Evolutionary conservation across 768 basidiomycete genomes (phyloP), one percentile per base, ranked within the genome.

Genomic region (Mycena haematopus): DNA sequence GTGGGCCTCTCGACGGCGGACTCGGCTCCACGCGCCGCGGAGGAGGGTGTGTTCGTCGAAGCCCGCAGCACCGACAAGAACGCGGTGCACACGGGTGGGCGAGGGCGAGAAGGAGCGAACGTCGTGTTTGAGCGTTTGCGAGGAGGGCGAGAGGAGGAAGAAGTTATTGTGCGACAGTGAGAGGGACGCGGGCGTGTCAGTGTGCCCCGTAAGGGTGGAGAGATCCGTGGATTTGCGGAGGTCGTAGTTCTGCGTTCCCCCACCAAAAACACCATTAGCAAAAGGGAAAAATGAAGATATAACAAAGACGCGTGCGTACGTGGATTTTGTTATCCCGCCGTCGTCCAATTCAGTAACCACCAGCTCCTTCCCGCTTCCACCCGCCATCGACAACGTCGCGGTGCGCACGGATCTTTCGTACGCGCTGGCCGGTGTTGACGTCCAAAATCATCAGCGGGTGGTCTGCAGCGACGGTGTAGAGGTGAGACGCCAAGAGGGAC

Each of bases 281-380:
- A n/a, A n/a, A n/a, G n/a, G n/a, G n/a, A n/a, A n/a, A n/a, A n/a
- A 61, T 27, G 56, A 60, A 53, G 36, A 52, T n/a, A n/a, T n/a
- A n/a, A n/a, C n/a, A n/a, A n/a, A n/a, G 38, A 54, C 14, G 82
- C 91, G 67, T 70, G 82, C 91, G 67, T 70, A 96, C 95, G 73
- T 98, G 95, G 64, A 99, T 90, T 74, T 95, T 93, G 68, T 99
- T 99, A 76, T 99, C 96, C 70, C 89, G 2, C 95, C 94, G 70
- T 99, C 97, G 72, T 99, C 97, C 21, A 91, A 90, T 15, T 89
- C 96, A 2, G 92, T 95, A 6, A 86, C 90, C 9, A 99, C 72
- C 24, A 99, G 84, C 70, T 98, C 96, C 25, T 85, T 80, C 7
- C 95, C 96, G 1, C 91, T 84, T 1, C 93, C 95, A 25, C 87